Base-by-base conservation (phyloP, 345 rosid species). In the Microcos paniculata region DNA sequence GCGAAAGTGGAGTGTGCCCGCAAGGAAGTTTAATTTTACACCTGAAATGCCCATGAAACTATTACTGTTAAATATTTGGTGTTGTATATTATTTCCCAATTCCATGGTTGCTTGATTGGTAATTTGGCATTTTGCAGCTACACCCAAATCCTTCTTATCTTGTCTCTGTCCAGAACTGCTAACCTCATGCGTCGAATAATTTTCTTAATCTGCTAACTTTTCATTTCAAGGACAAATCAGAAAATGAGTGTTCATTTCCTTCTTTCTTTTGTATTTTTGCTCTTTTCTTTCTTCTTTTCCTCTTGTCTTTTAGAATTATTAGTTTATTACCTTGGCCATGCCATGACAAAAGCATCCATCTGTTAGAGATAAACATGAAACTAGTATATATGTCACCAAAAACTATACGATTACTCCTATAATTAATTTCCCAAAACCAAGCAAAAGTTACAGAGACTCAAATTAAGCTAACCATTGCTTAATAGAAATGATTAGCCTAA, bases 111-210 rank as follows among this genome's bases (percentile, higher is more conserved):
- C 8, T 18, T 57, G 2, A 58, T 13, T 24, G 15, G 7, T 6
- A 24, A 24, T 58, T 58, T 58, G 62, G 63, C 19, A 28, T 58
- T 58, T 58, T 59, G 63, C 38, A 59, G 63, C 63, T 28, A 59
- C 63, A 59, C 28, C 38, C 63, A 28, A 28, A 59, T 30, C 38
- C n/a, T 30, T 15, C 11, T 16, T 30, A 31, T 61, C 11, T 61
- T 59, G 40, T 59, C 30, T 61, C 12, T 61, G 23, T 61, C 42
- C 15, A 59, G 4, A 63, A 63, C 68, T 63, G 46, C 5, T 19
- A 1, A 5, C 13, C 26, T 24, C n/a, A 8, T 42, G 3, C 13
- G 40, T 35, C 40, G 6, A 35, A 35, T 35, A 35, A 35, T 58
- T 58, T 4, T 5, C 3, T 12, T 8, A 28, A 58, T 5, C 35